These are phyloP conservation scores for Flueggea neowawraea DNA, from an alignment of 441 rosid genomes.

Conservation along the genomic window DNA sequence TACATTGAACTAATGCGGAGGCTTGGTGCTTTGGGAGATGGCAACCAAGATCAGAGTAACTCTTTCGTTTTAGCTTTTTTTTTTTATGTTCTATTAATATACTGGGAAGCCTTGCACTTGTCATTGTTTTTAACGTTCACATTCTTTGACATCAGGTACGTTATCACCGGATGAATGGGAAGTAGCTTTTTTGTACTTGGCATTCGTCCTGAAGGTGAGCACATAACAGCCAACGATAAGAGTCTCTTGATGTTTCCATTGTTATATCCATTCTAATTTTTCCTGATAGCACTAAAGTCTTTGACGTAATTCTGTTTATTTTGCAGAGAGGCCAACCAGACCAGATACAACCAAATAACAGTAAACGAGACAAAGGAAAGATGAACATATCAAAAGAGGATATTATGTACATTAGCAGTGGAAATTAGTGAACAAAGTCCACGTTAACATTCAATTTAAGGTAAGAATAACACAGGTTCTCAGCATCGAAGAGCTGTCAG, in stretches of 20 bases:
- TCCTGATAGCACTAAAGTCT: neutral
- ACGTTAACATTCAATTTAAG: no score
- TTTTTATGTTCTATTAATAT: neutral
- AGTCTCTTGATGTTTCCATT: neutral
- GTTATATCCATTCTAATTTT: no score
- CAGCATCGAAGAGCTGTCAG: no score
- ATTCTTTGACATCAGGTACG: constrained; percentile 45
- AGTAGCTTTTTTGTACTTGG: constrained; percentile 78
- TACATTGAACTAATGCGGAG: constrained; percentile 81
- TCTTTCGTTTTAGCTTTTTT: constrained; percentile 14
- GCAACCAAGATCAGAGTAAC: constrained; percentile 79
- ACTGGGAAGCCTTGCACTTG: neutral
- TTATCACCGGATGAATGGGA: constrained; percentile 96
- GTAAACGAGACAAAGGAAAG: constrained; percentile 66
- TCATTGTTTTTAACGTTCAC: neutral
- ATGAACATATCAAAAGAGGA: constrained; percentile 75
- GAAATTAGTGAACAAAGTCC: neutral
- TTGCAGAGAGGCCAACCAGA: constrained; percentile 79
- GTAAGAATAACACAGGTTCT: no score
- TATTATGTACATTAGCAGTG: constrained; percentile 47
- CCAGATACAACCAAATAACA: constrained; percentile 31
- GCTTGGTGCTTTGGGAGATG: constrained; percentile 97
- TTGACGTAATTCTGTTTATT: neutral
- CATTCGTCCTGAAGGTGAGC: constrained; percentile 86
- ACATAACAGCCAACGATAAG: neutral